Conservation (phyloP, 2,329 filamentous ascomycete species). For the Aspergillus neoniger region DNA sequence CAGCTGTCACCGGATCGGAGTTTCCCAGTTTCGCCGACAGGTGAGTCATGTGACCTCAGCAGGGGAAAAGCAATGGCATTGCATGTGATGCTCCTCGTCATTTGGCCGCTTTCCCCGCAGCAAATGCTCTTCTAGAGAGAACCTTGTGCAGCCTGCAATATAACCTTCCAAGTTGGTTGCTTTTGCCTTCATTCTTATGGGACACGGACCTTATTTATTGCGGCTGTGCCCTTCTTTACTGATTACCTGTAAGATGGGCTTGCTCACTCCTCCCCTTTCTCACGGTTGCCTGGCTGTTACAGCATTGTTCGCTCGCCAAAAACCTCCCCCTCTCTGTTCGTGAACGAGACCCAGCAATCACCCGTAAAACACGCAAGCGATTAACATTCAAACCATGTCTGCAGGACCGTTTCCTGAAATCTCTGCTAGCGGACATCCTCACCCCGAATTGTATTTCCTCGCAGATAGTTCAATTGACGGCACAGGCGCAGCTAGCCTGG, state of each 20-base stretch:
- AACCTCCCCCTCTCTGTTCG: not conserved
- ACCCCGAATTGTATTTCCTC: constrained; percentile 9
- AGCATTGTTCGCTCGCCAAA: not conserved
- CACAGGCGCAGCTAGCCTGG: constrained; percentile 2
- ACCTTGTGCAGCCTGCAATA: not conserved
- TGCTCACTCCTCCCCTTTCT: not conserved
- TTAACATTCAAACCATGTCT: constrained; percentile 2
- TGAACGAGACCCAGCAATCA: not conserved
- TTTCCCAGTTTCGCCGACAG: too few species aligned
- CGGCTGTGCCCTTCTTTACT: not conserved
- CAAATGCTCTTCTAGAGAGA: not conserved
- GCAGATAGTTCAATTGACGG: not conserved
- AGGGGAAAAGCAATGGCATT: too few species aligned
- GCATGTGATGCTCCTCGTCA: not conserved
- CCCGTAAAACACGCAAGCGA: not conserved
- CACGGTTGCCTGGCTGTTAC: not conserved
- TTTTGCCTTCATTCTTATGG: not conserved
- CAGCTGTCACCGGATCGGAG: too few species aligned
- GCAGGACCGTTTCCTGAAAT: constrained; percentile 10
- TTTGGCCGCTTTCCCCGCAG: not conserved
- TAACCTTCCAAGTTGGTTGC: not conserved
- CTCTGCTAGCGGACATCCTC: constrained; percentile 4
- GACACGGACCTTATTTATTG: not conserved
- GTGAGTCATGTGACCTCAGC: too few species aligned
- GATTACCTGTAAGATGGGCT: not conserved